Evolutionary conservation across 345 rosid species (phyloP), one percentile per base, ranked within the genome.

Genomic region (Clarkia xantiana): DNA sequence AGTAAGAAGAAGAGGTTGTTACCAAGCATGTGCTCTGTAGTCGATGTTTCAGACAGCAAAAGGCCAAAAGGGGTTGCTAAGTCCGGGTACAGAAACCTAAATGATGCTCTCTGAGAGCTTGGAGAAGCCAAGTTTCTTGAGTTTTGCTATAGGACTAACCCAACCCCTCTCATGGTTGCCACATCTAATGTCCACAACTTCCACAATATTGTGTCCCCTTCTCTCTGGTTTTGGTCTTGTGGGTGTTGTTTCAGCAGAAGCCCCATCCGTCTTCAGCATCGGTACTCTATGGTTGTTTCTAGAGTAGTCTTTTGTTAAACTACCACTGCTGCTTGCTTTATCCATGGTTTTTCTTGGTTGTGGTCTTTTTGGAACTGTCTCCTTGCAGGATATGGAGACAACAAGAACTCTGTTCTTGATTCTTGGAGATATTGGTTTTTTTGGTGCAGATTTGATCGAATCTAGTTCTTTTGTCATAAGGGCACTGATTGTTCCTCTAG

Each of bases 111-210:
- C 82, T 0, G 78, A 76, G 52, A 91, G 86, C 70, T 84, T 91
- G 20, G 98, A 86, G 79, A 86, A 91, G 50, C 96, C 79, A 51
- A 86, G 94, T 73, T 91, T 91, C 78, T 74, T 91, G 66, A 91
- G 87, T 57, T 62, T 81, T 11, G 91, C 73, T 57, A 83, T 59
- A 8, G 96, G 93, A 58, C 62, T 70, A 38, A 83, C 68, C 98
- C 98, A 80, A 46, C 83, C 79, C 74, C 73, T 75, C 57, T 83
- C 82, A 6, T 80, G 75, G 58, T 70, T 73, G 40, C 98, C 85
- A 22, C 98, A 91, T 67, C 70, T 81, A 66, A 91, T 71, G 63
- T 91, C 94, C 46, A 86, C 98, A 40, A 86, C 72, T 45, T 86
- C 96, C 52, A 79, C 96, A 55, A 83, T 75, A 53, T 74, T 78